phyloP scores from a whole-genome alignment of 2,329 filamentous ascomycete genomes.

The Lasiodiplodia hormozganensis region DNA sequence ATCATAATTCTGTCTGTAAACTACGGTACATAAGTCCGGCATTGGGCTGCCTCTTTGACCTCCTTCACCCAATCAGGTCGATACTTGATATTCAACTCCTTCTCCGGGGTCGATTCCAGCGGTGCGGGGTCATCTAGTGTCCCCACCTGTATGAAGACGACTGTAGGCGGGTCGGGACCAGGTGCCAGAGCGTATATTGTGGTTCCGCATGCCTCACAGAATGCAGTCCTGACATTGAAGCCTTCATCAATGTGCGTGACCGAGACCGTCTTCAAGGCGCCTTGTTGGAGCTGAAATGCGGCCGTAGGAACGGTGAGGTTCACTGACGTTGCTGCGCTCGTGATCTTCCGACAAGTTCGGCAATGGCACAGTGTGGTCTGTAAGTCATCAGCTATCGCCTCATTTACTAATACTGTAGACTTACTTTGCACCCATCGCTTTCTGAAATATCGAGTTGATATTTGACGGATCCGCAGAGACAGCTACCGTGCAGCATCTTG shows the following conservation, averaged over 20 bases:
- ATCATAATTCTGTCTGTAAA: too few species aligned
- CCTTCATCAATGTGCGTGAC: background rate
- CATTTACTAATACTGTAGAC: background rate
- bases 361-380: slow-evolving; percentile 2
- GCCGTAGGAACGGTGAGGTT: background rate
- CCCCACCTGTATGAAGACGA: background rate
- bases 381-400: background rate
- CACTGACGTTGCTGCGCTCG: background rate
- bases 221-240: background rate
- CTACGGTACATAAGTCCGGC: background rate
- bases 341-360: slow-evolving; percentile 9
- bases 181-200: background rate
- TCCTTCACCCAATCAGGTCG: background rate
- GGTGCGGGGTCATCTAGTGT: background rate
- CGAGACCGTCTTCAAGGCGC: background rate
- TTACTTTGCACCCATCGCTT: background rate
- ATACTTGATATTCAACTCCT: slow-evolving; percentile 9
- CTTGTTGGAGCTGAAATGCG: background rate
- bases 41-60: background rate
- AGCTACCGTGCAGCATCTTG: slow-evolving; percentile 5
- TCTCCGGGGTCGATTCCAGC: background rate
- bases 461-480: background rate
- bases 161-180: background rate
- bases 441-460: slow-evolving; percentile 3
- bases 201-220: background rate